These are phyloP conservation scores for Fonsecaea monophora DNA, from an alignment of 2,329 filamentous ascomycete species.

Conservation along the genomic window DNA sequence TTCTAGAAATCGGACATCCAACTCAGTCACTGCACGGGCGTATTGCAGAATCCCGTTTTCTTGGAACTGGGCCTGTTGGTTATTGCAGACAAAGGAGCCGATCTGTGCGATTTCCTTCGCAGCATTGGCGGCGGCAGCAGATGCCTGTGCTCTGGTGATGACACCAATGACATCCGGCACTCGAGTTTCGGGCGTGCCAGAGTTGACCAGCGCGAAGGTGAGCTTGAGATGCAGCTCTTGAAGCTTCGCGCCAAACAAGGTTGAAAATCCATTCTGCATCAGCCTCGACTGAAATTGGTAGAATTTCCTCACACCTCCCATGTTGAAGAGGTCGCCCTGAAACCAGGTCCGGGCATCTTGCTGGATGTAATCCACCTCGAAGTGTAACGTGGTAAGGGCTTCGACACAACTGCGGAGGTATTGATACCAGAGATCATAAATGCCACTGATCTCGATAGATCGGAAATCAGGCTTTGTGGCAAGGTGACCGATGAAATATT, in stretches of 20 bases:
- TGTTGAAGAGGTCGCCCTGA: conserved; percentile 27
- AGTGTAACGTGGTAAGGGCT: conserved; percentile 27
- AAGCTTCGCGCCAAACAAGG: conserved; percentile 27
- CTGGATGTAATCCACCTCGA: conserved; percentile 31
- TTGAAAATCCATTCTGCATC: conserved; percentile 30
- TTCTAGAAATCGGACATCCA: conserved; percentile 31
- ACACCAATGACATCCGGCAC: conserved; percentile 31
- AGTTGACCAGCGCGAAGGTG: conserved; percentile 28
- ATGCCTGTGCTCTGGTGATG: conserved; percentile 27
- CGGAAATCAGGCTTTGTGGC: conserved; percentile 25
- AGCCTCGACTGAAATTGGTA: conserved; percentile 29
- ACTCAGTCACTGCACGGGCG: conserved; percentile 27
- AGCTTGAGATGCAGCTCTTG: conserved; percentile 30
- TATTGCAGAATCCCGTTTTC: conserved; percentile 27
- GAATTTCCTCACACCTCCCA: conserved; percentile 29
- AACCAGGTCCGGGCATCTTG: conserved; percentile 29
- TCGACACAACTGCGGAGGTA: conserved; percentile 31
- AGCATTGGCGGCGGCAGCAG: conserved; percentile 15
- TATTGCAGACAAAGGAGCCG: conserved; percentile 28
- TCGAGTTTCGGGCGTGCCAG: conserved; percentile 21
- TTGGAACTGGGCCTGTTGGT: conserved; percentile 29
- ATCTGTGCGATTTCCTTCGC: conserved; percentile 30
- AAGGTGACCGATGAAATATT: conserved; percentile 29
- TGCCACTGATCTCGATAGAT: conserved; percentile 21
- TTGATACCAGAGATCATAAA: conserved; percentile 31